Evolutionary conservation across 768 basidiomycete genomes (phyloP).

Genomic region (Tephrocybe sp.): DNA sequence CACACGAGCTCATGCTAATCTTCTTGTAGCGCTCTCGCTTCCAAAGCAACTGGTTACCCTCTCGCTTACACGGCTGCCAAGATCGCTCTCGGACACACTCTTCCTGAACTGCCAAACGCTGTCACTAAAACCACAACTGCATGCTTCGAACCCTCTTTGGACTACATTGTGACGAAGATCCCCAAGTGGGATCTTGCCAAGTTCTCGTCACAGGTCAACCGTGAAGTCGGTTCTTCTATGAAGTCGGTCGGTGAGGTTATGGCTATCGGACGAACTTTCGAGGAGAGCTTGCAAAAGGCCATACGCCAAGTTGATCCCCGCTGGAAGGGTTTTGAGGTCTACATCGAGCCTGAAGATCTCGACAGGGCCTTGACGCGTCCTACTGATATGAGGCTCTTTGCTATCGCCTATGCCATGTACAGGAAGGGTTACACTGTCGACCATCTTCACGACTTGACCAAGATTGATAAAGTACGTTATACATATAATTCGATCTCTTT

Average conservation of each 20-base stretch:
- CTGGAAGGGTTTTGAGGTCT: conserved; percentile 97
- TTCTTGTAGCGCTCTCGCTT: conserved; percentile 78
- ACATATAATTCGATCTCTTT: background rate
- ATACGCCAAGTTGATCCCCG: conserved; percentile 96
- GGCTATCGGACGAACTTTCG: conserved; percentile 99
- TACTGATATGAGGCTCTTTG: conserved; percentile 95
- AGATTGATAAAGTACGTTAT: conserved; percentile 93
- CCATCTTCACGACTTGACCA: conserved; percentile 87
- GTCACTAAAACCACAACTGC: conserved; percentile 99
- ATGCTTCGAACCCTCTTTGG: conserved; percentile 97
- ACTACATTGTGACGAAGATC: conserved; percentile 99
- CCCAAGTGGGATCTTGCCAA: conserved; percentile 99
- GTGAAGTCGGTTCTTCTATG: conserved; percentile 96
- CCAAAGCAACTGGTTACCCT: conserved; percentile 98
- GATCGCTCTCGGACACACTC: conserved; percentile 95
- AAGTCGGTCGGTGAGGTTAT: conserved; percentile 99
- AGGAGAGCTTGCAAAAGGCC: conserved; percentile 98
- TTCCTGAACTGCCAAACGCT: conserved; percentile 97
- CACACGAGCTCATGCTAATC: background rate
- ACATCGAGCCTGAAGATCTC: conserved; percentile 83
- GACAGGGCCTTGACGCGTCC: conserved; percentile 78
- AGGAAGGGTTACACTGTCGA: conserved; percentile 91
- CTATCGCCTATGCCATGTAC: conserved; percentile 97
- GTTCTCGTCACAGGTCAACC: conserved; percentile 91
- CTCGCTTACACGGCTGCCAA: conserved; percentile 99